Conservation (phyloP, 352 stramenopile genomes). For the Pythium rhizo-oryzae region DNA sequence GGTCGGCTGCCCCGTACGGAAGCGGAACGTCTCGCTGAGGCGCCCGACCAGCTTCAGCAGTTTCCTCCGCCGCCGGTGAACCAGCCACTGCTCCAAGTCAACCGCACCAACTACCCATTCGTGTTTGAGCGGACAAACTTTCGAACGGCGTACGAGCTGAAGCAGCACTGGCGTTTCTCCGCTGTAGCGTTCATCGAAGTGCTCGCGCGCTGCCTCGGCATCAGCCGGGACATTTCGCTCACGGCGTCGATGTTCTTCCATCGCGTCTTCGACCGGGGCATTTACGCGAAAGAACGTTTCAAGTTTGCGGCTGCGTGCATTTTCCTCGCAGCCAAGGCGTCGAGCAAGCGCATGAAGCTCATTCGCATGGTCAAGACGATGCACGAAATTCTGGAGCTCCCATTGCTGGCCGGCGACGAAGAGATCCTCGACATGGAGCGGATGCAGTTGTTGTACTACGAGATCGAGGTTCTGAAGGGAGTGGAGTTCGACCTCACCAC, state of each 20-base stretch:
- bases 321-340: slow-evolving; percentile 80
- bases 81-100: slow-evolving; percentile 51
- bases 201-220: slow-evolving; percentile 61
- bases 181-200: slow-evolving; percentile 83
- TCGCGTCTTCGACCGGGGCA: slow-evolving; percentile 77
- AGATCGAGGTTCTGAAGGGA: slow-evolving; percentile 82
- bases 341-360: slow-evolving; percentile 88
- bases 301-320: slow-evolving; percentile 85
- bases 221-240: slow-evolving; percentile 70
- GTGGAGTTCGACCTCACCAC: slow-evolving; percentile 83
- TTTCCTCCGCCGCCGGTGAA: slow-evolving; percentile 58
- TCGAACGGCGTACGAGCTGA: slow-evolving; percentile 56
- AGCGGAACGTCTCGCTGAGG: slow-evolving; percentile 64
- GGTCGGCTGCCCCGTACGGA: slow-evolving; percentile 61
- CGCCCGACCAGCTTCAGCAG: slow-evolving; percentile 72
- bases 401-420: slow-evolving; percentile 72
- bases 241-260: slow-evolving; percentile 84
- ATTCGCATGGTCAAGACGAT: slow-evolving; percentile 85
- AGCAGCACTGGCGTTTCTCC: slow-evolving; percentile 85
- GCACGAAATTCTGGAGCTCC: slow-evolving; percentile 82
- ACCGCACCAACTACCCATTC: slow-evolving; percentile 73
- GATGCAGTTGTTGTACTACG: slow-evolving; percentile 84
- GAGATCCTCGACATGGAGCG: slow-evolving; percentile 87
- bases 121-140: slow-evolving; percentile 76
- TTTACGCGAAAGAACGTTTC: slow-evolving; percentile 78